Evolutionary conservation across 1,284 basidiomycete species (phyloP).

Genomic region (Moesziomyces parantarcticus): DNA sequence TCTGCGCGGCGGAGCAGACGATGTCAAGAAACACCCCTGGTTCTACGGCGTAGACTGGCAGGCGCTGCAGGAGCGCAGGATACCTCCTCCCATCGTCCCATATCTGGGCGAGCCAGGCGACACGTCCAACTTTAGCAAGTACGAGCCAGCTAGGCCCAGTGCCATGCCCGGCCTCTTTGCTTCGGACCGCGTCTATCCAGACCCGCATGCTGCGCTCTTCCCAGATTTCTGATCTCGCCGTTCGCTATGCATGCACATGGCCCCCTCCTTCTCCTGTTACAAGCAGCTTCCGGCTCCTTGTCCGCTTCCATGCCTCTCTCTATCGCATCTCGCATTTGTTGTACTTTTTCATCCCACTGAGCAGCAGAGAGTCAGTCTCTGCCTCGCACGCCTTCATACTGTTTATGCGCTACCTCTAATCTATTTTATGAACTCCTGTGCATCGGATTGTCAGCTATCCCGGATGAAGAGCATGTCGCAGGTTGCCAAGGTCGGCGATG

Average conservation of each 20-base stretch:
- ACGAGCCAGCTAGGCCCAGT: conserved; percentile 33
- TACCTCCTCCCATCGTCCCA: conserved; percentile 71
- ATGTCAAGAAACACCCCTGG: conserved; percentile 71
- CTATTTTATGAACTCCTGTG: neutral
- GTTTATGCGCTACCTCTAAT: neutral
- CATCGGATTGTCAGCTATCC: too few species aligned
- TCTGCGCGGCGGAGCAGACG: conserved; percentile 70
- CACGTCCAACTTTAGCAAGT: conserved; percentile 53
- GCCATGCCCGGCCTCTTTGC: conserved; percentile 34
- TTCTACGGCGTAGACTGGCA: conserved; percentile 71
- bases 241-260: neutral
- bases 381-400: neutral
- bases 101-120: conserved; percentile 75
- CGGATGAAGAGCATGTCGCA: too few species aligned
- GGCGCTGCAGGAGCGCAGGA: conserved; percentile 65
- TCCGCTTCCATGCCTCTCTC: neutral
- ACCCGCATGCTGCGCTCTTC: conserved; percentile 30
- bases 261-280: conserved; percentile 2
- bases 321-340: conserved; percentile 7
- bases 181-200: conserved; percentile 8
- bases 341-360: conserved; percentile 2
- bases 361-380: neutral
- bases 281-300: too few species aligned
- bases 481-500: too few species aligned
- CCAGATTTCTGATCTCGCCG: conserved; percentile 20